phyloP scores from a whole-genome alignment of 2,329 filamentous ascomycete genomes.

The Hymenoscyphus occultus region DNA sequence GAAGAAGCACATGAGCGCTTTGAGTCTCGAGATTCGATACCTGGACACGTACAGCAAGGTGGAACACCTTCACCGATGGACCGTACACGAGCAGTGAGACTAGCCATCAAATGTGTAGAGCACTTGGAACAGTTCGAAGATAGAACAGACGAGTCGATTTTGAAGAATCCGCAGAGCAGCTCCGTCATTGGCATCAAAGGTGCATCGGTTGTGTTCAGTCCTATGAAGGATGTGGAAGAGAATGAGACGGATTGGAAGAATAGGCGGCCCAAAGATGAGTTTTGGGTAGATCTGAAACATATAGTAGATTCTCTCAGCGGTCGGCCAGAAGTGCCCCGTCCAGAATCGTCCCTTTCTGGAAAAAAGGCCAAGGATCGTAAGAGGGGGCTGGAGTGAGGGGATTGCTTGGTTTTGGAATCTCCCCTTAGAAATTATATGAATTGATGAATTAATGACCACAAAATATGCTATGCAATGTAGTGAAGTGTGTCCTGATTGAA shows the following conservation, averaged over 20 bases:
- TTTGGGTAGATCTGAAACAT: constrained; percentile 78
- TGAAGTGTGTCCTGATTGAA: neutral
- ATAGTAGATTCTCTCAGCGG: constrained; percentile 84
- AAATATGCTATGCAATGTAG: neutral
- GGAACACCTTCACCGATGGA: constrained; percentile 95
- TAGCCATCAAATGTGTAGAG: constrained; percentile 92
- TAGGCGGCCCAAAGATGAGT: constrained; percentile 76
- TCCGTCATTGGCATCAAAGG: constrained; percentile 91
- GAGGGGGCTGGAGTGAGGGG: constrained; percentile 42
- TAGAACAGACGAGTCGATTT: constrained; percentile 63
- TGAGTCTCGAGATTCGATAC: constrained; percentile 86
- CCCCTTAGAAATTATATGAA: neutral
- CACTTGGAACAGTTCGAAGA: constrained; percentile 78
- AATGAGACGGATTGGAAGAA: constrained; percentile 92
- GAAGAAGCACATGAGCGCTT: constrained; percentile 91
- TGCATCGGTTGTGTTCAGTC: constrained; percentile 81
- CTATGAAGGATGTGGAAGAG: constrained; percentile 77
- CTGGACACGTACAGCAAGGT: constrained; percentile 92
- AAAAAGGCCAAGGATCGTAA: constrained; percentile 59
- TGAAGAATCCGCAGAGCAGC: constrained; percentile 68
- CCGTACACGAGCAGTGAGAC: constrained; percentile 82
- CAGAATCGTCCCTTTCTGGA: constrained; percentile 50
- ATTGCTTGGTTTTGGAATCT: neutral
- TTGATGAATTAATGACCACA: constrained; percentile 3
- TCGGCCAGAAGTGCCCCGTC: constrained; percentile 49